Conservation (phyloP, 495 filamentous ascomycete genomes). For the Bathelium albidoporum region DNA sequence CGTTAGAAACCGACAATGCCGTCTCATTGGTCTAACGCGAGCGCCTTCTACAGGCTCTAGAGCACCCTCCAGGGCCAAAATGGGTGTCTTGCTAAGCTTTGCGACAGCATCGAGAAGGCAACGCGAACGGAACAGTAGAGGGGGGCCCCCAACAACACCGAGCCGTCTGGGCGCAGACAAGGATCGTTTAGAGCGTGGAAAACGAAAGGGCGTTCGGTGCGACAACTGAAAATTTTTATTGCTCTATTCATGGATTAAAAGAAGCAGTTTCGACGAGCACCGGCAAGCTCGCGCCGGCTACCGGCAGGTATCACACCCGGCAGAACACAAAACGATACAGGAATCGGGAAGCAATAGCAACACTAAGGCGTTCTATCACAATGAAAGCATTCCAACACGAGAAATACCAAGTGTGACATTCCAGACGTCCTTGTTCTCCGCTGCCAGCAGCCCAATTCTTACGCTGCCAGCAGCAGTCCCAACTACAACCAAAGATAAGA, state of each 20-base stretch:
- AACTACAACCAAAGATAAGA: neutral
- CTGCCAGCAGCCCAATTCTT: neutral
- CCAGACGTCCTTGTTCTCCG: neutral
- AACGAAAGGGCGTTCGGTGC: neutral
- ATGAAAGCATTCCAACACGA: neutral
- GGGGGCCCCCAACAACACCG: neutral
- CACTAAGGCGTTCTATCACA: neutral
- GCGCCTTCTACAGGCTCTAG: neutral
- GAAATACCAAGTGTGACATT: neutral
- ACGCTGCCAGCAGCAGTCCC: neutral
- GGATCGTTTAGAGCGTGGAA: neutral
- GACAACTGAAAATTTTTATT: neutral
- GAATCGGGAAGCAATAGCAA: neutral
- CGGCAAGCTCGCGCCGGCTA: neutral
- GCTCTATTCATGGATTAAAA: slow-evolving; percentile 1
- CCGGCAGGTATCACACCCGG: neutral
- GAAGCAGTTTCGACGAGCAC: neutral
- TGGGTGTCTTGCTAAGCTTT: neutral
- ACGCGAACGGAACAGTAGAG: neutral
- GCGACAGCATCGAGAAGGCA: neutral
- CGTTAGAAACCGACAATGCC: neutral
- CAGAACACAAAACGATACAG: neutral
- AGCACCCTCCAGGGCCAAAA: neutral
- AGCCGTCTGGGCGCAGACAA: neutral
- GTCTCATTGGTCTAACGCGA: neutral